Evolutionary conservation across 441 rosid species (phyloP).

Genomic region (Raphanus hybrid): DNA sequence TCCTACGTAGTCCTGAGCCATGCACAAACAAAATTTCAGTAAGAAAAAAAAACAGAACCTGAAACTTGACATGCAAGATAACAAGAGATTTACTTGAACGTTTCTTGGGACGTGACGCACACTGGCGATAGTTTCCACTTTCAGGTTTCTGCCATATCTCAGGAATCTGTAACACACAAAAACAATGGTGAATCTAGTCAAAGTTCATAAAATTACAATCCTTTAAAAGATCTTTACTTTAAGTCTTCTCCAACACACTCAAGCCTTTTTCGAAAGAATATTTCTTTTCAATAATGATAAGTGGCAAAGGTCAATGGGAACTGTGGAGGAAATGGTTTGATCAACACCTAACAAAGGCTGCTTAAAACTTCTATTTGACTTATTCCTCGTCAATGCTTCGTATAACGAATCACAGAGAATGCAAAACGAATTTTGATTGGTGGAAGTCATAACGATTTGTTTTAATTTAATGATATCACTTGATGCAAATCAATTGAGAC

Average conservation of each 20-base stretch:
- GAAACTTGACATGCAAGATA: not conserved
- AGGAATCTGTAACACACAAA: slow-evolving; percentile 57
- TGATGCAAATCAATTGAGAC: slow-evolving; percentile 26
- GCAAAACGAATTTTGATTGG: slow-evolving; percentile 18
- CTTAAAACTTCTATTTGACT: slow-evolving; percentile 30
- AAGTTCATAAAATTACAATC: slow-evolving; percentile 17
- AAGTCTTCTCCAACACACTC: slow-evolving; percentile 12
- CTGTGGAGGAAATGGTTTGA: slow-evolving; percentile 7
- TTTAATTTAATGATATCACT: not conserved
- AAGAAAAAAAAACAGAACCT: not conserved
- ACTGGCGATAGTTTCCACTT: slow-evolving; percentile 59
- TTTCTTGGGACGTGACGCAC: slow-evolving; percentile 66
- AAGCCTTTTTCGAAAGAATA: not conserved
- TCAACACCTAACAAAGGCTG: slow-evolving; percentile 27
- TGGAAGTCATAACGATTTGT: not conserved
- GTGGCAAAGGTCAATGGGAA: slow-evolving; percentile 30
- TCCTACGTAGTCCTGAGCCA: slow-evolving; percentile 49
- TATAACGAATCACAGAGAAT: slow-evolving; percentile 9
- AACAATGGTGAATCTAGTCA: slow-evolving; percentile 11
- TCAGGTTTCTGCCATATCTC: slow-evolving; percentile 95
- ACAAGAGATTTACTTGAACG: slow-evolving; percentile 51
- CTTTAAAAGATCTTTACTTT: not conserved
- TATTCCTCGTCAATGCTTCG: slow-evolving; percentile 20
- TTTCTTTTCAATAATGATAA: slow-evolving; percentile 16
- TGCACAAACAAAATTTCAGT: not conserved